Evolutionary conservation across 352 stramenopile genomes (phyloP), one percentile per base, ranked within the genome.

Genomic region (Blastocystis sp.): DNA sequence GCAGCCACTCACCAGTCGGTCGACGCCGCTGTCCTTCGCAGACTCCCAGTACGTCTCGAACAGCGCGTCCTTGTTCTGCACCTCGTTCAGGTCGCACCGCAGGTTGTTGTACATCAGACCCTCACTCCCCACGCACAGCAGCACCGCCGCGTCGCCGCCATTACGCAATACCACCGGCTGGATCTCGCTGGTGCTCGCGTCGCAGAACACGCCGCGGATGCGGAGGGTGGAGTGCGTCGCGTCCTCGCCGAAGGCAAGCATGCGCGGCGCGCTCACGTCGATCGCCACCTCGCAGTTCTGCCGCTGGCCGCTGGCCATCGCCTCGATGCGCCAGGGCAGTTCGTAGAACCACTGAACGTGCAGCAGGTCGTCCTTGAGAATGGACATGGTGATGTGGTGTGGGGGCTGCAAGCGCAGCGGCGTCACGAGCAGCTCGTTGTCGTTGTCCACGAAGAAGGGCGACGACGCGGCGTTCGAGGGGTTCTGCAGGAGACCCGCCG

Each of bases 401-500:
- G 71, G 71, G 0, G 71, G 71, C n/a, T 81, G 71, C 10, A 81
- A 9, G 19, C 71, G 71, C 2, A 81, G 71, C 5, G 71, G 71
- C 0, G 28, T 45, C 5, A 81, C 40, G 5, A 60, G 40, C 9
- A 81, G 71, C 38, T 45, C 34, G 17, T 38, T 21, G 43, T 81
- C 71, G 10, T 43, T 14, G 48, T 81, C 71, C 3, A 81, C 2
- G 2, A 5, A 81, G 17, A 67, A 65, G 11, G 71, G 43, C 40
- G 41, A 9, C 10, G 56, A 66, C 10, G 71, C 2, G 40, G 48
- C 23, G 7, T 45, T 64, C 2, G 71, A 53, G 5, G 71, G 71
- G 60, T 81, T 81, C 7, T 81, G 71, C 7, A 81, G 14, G 5
- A 81, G 45, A 17, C 41, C 71, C 17, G 48, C 17, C 23, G 71